These are phyloP conservation scores for Phytophthora fragariaefolia DNA, from an alignment of 352 stramenopile genomes.

Conservation along the genomic window DNA sequence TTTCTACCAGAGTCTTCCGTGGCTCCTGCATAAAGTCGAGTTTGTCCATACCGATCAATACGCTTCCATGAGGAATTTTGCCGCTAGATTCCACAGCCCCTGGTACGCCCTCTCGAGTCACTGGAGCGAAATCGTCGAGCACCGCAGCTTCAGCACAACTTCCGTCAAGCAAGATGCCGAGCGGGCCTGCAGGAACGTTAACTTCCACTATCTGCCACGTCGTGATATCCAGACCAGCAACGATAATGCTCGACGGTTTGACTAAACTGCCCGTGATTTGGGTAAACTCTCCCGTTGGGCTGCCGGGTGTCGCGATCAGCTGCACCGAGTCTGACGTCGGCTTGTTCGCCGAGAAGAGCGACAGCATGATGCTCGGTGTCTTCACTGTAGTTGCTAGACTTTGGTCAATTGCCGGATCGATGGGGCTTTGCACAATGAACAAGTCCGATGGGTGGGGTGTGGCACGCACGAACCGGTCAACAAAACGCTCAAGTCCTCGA, in stretches of 20 bases:
- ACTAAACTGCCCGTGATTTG: slow-evolving; percentile 15
- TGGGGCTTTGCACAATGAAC: slow-evolving; percentile 25
- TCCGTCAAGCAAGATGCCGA: slow-evolving; percentile 76
- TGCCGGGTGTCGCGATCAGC: slow-evolving; percentile 14
- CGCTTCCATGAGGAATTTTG: slow-evolving; percentile 45
- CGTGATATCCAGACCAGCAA: slow-evolving; percentile 37
- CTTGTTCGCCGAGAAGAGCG: slow-evolving; percentile 34
- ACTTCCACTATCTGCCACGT: slow-evolving; percentile 45
- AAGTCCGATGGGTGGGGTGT: not conserved
- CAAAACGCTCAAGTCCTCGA: slow-evolving; percentile 6
- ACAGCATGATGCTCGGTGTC: slow-evolving; percentile 21
- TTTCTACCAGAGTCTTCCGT: slow-evolving; percentile 58
- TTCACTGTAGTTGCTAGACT: too few relatives aligned
- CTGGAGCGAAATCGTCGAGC: slow-evolving; percentile 70
- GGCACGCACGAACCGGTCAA: not conserved
- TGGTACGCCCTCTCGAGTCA: slow-evolving; percentile 43
- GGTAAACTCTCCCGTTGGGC: slow-evolving; percentile 16
- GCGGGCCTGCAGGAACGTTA: slow-evolving; percentile 55
- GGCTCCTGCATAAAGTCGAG: slow-evolving; percentile 57
- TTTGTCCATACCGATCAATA: slow-evolving; percentile 68
- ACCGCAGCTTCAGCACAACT: slow-evolving; percentile 44
- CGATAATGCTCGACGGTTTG: slow-evolving; percentile 32
- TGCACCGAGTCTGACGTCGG: slow-evolving; percentile 2
- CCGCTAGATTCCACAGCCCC: slow-evolving; percentile 58
- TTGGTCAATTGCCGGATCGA: slow-evolving; percentile 17